Base-by-base conservation (phyloP, 805 yeast species). In the Starmerella potacharoeniae region DNA sequence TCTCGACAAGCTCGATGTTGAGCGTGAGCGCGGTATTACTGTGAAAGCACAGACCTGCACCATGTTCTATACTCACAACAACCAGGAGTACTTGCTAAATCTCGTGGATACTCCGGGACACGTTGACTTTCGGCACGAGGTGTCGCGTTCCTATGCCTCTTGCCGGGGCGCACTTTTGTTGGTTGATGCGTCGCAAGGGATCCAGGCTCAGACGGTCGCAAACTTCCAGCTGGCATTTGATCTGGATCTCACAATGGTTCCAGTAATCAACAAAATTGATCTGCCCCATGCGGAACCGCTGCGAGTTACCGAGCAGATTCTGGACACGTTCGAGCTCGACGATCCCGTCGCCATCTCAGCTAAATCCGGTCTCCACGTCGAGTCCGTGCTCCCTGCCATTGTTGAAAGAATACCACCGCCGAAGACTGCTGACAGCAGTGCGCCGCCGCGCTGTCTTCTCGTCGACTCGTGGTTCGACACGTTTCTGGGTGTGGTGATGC, bases 391-490 rank as follows among this genome's bases (percentile, higher is more conserved):
- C 31, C 97, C 97, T 0, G 80, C 84, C 4, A 82, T 91, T 29
- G 78, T 91, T 40, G 84, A 83, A 60, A 77, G 82, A 42, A 82
- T 93, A n/a, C 95, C 95, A 1, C 72, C 84, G 3, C 96, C 96
- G 0, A 69, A 73, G 17, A 49, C 67, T 0, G 53, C 54, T n/a
- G 51, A 58, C 41, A 16, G 30, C 30, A 63, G 66, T 6, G 68
- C 65, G 1, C 89, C 90, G 0, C 70, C 84, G 49, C 78, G 85
- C 59, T 86, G 89, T 0, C 78, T 91, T 55, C 73, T 91, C 49
- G 95, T 91, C n/a, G 98, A 91, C 67, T 90, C 97, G 4, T 91
- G 98, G 98, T 93, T 89, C 66, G 97, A 91, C 66, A 76, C 87
- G 2, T 93, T 87, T 63, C 77, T 86, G 10, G 98, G 98, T 1